phyloP scores from a whole-genome alignment of 305 asterid genomes.

The Fraxinus albicans region DNA sequence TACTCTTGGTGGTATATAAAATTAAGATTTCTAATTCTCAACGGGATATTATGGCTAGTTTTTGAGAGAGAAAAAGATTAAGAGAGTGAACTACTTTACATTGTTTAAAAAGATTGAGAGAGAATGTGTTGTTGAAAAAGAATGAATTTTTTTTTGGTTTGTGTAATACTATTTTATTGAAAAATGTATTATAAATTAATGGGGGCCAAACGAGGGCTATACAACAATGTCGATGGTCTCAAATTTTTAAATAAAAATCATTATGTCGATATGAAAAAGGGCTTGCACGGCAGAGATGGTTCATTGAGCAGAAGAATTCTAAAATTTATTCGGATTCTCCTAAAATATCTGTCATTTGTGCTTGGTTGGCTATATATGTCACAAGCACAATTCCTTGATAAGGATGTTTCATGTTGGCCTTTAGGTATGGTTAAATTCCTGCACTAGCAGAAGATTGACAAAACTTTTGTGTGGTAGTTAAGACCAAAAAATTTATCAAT shows the following conservation, averaged over 20 bases:
- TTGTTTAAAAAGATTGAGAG: neutral
- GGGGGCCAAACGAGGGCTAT: too few relatives aligned
- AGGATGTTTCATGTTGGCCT: neutral
- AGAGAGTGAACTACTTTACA: neutral
- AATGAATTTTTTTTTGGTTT: too few relatives aligned
- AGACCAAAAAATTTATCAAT: neutral
- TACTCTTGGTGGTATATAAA: too few relatives aligned
- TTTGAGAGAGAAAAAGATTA: neutral
- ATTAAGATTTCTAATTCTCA: too few relatives aligned
- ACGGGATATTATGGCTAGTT: too few relatives aligned
- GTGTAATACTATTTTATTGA: too few relatives aligned
- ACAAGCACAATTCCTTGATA: neutral
- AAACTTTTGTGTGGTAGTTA: neutral
- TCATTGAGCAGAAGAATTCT: neutral
- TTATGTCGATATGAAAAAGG: neutral
- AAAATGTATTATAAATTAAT: too few relatives aligned
- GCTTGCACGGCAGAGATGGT: constrained; percentile 1
- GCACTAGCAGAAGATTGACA: neutral
- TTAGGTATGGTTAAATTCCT: neutral
- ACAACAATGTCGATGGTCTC: too few relatives aligned
- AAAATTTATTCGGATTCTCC: constrained; percentile 25
- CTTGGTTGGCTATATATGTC: neutral
- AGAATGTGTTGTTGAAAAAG: too few relatives aligned
- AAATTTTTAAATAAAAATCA: neutral
- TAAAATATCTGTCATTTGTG: constrained; percentile 1